Evolutionary conservation across 305 asterid genomes (phyloP), one percentile per base, ranked within the genome.

Genomic region (Fraxinus sp.): DNA sequence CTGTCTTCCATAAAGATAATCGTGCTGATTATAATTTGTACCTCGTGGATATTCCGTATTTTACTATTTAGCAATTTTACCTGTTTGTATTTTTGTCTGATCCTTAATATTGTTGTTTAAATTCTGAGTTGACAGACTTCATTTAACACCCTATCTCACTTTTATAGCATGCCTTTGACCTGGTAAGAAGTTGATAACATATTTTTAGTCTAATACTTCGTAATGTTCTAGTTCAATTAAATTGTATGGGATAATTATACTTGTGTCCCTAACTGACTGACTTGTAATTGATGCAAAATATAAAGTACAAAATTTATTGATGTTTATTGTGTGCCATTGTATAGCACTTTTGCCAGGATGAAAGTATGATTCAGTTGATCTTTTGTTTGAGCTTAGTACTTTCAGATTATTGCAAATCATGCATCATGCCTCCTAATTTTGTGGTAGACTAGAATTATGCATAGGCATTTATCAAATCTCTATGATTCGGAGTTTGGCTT

Each of bases 331-430:
- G 79, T 35, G 75, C 57, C 2, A 37, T 57, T 81, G 22, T 22
- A 72, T 35, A 85, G 77, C n/a, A 66, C 30, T 66, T 49, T 16
- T 57, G n/a, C 62, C 13, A 57, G 36, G 82, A 79, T 79, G 20
- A 79, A 39, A 26, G 36, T 24, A 24, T 5, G 30, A 26, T 9
- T 24, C 28, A 24, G 35, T 66, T 26, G 33, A 24, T 66, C 7
- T 66, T 66, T 24, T 9, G 35, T 66, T 66, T 66, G 57, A 39
- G 28, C 33, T 14, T 14, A 32, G 9, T 81, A 35, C 43, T 37
- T 32, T 32, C 66, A 75, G n/a, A 46, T 64, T 28, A 62, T 77
- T 80, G 75, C 16, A 57, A 57, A 75, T 28, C 11, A 66, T 37
- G 18, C 49, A 6, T 39, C 72, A 9, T 80, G 68, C 72, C 33